Percentiles rank a stretch among this genome's conserved stretches.
Evolutionary conservation across 768 basidiomycete genomes (phyloP).

Genomic region (Boletus speciosus): DNA sequence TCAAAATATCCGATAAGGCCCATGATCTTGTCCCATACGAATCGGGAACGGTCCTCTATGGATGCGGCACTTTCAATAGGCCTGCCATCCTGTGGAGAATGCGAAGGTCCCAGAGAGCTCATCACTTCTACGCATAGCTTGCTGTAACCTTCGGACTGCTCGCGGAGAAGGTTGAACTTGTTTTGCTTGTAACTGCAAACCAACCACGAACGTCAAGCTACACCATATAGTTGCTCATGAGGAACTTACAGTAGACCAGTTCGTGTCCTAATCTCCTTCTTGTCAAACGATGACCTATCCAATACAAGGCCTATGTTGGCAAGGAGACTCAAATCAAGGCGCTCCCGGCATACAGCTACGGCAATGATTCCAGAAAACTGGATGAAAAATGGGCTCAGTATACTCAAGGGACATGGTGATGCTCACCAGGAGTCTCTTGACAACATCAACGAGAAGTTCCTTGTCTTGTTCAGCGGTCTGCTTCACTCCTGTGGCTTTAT

Average conservation of each 20-base stretch:
- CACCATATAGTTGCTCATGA: not conserved
- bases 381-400: conserved; percentile 1
- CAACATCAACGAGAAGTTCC: conserved; percentile 51
- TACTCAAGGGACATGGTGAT: not conserved
- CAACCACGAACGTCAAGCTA: conserved; percentile 1
- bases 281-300: conserved; percentile 65
- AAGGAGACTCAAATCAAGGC: conserved; percentile 65
- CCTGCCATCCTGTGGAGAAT: conserved; percentile 62
- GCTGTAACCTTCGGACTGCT: conserved; percentile 97
- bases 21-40: conserved; percentile 80
- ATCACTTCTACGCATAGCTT: conserved; percentile 85
- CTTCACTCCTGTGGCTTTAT: conserved; percentile 43
- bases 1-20: conserved; percentile 95
- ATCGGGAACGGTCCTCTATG: conserved; percentile 61
- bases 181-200: conserved; percentile 87
- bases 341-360: conserved; percentile 63
- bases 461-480: conserved; percentile 61
- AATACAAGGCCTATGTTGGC: conserved; percentile 62
- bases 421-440: conserved; percentile 58
- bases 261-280: conserved; percentile 76
- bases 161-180: conserved; percentile 96
- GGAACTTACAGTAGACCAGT: conserved; percentile 75
- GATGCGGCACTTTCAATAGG: conserved; percentile 56
- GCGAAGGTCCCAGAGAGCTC: conserved; percentile 70
- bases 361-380: conserved; percentile 60